These are phyloP conservation scores for Thalia dealbata DNA, from an alignment of 176 grass and related monocot genomes.

Conservation along the genomic window DNA sequence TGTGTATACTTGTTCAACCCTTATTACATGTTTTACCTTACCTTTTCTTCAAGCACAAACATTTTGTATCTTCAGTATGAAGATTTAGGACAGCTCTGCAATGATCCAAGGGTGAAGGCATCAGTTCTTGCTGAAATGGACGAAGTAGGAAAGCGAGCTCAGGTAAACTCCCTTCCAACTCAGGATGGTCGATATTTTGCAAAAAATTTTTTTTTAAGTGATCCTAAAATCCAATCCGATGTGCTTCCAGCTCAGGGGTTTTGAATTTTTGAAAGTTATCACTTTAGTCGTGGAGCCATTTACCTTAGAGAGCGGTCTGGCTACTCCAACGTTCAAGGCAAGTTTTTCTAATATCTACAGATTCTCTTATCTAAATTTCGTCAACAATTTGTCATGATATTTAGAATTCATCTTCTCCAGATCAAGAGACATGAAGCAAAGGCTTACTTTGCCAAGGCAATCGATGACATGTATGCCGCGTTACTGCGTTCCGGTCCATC, in stretches of 20 bases:
- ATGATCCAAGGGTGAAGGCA: slow-evolving; percentile 50
- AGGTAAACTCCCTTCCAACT: slow-evolving; percentile 28
- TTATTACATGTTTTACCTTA: too few relatives aligned
- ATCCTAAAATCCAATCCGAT: not conserved
- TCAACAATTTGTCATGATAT: not conserved
- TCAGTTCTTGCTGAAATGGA: slow-evolving; percentile 91
- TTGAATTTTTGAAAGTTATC: slow-evolving; percentile 79
- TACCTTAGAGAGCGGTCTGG: slow-evolving; percentile 83
- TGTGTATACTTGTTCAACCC: too few relatives aligned
- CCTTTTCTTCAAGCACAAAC: too few relatives aligned
- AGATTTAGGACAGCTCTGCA: slow-evolving; percentile 49
- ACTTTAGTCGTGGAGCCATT: slow-evolving; percentile 77
- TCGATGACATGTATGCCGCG: slow-evolving; percentile 63
- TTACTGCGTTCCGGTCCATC: slow-evolving; percentile 25
- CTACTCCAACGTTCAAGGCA: slow-evolving; percentile 97
- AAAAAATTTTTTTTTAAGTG: not conserved
- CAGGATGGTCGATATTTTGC: not conserved
- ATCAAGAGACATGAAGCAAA: slow-evolving; percentile 93
- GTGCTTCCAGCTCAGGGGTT: slow-evolving; percentile 69
- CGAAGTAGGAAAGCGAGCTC: slow-evolving; percentile 71
- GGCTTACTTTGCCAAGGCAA: slow-evolving; percentile 73
- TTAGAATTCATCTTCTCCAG: slow-evolving; percentile 18
- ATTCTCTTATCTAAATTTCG: not conserved
- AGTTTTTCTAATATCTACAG: not conserved
- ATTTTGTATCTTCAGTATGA: slow-evolving; percentile 34